These are phyloP conservation scores for Bertia moriformis DNA, from an alignment of 2,329 filamentous ascomycete species.

Conservation along the genomic window DNA sequence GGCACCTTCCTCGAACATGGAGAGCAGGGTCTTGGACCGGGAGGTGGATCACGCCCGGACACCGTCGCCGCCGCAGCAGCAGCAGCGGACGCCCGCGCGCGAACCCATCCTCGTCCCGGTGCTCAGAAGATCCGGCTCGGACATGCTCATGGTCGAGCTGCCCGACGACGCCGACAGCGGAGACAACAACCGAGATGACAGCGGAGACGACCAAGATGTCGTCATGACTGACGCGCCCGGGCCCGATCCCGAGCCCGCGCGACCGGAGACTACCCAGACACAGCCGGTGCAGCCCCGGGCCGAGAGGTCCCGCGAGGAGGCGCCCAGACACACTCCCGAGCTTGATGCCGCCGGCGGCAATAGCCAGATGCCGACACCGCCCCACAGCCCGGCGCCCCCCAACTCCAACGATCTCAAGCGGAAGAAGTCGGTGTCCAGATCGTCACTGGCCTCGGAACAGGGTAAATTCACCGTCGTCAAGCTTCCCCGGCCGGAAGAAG, in stretches of 20 bases:
- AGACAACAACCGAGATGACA: too few species aligned
- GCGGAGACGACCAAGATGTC: too few species aligned
- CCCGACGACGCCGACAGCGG: too few species aligned
- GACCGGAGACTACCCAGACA: too few species aligned
- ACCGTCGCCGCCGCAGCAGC: too few species aligned
- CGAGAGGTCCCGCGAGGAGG: too few species aligned
- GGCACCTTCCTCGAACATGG: constrained; percentile 41
- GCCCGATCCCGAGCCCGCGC: not conserved
- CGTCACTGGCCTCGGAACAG: not conserved
- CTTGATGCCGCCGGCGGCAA: not conserved
- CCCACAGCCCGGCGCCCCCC: not conserved
- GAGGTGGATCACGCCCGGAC: constrained; percentile 15
- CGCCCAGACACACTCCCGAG: not conserved
- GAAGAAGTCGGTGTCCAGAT: not conserved
- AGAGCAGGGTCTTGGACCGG: constrained; percentile 44
- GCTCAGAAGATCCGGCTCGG: not conserved
- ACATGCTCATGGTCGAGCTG: not conserved
- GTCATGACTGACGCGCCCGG: too few species aligned
- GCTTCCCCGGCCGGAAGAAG: not conserved
- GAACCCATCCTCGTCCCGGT: not conserved
- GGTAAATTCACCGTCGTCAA: not conserved
- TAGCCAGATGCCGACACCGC: not conserved
- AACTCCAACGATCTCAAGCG: not conserved
- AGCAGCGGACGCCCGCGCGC: too few species aligned
- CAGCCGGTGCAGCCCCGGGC: too few species aligned